Base-by-base conservation (phyloP, 2,329 filamentous ascomycete species). In the Elsinoe australis region DNA sequence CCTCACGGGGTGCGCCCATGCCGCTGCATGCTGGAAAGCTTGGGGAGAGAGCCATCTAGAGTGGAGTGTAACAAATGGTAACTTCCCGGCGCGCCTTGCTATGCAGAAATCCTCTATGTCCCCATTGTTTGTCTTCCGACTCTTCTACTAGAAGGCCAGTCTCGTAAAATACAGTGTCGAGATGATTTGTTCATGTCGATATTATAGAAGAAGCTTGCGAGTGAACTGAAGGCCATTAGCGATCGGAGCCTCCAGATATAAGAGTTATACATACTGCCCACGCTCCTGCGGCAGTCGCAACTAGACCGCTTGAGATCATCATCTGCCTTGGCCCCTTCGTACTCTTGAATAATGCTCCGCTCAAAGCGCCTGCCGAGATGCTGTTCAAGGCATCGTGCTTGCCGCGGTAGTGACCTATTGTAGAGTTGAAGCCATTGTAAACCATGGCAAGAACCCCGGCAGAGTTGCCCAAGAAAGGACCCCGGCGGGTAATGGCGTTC, bases 341-440 rank as follows among this genome's bases (percentile, higher is more conserved):
- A 67, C 89, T 94, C 76, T 95, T 96, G 72, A 98, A 98, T 10
- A 98, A 65, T 76, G 90, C 89, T 51, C 92, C 92, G 62, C 88
- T 94, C 58, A 98, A 66, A 1, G 76, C 84, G 55, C 94, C 92
- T 4, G 92, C 90, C 15, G 78, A 68, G 47, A 98, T 78, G 54
- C 87, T 92, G 72, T 98, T 98, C 51, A 83, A 79, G 2, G 87
- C 78, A 66, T 98, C 94, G 59, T 95, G 88, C 70, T 87, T 87
- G 54, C 87, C 87, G 52, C 89, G 76, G 54, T 82, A 66, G 59
- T 85, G 81, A 31, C 87, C 88, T 53, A 94, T 80, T 49, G 79
- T 79, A 24, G 86, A 92, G 71, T 94, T 95, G 66, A 92, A 75
- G 49, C 86, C 85, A 70, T 96, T 98, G 71, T 98, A 98, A 47